phyloP scores from a whole-genome alignment of 163 green algal species.

The Prototheca cutis region DNA sequence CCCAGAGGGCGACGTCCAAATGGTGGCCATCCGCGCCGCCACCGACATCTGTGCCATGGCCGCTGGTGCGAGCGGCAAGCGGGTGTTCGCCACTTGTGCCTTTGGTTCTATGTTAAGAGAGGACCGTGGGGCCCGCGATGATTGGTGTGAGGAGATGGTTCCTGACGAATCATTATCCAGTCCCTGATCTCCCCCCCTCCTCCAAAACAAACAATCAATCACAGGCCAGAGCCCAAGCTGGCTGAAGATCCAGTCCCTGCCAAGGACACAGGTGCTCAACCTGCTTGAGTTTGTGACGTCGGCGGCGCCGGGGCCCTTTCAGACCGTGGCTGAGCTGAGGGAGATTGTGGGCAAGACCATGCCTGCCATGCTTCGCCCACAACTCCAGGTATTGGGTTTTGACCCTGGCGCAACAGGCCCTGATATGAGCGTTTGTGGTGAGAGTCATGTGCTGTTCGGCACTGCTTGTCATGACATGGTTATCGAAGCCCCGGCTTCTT shows the following conservation, averaged over 20 bases:
- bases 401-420: too few species aligned
- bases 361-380: slow-evolving; percentile 33
- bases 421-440: too few species aligned
- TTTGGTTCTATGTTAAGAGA: too few species aligned
- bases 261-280: slow-evolving; percentile 70
- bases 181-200: background rate
- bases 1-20: background rate
- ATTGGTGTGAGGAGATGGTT: too few species aligned
- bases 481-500: too few species aligned
- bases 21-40: background rate
- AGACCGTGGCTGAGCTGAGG: slow-evolving; percentile 33
- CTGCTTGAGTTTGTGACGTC: slow-evolving; percentile 78
- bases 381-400: slow-evolving; percentile 31
- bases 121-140: too few species aligned
- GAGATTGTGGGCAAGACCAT: slow-evolving; percentile 34
- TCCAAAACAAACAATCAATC: too few species aligned
- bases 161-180: too few species aligned
- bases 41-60: slow-evolving; percentile 52
- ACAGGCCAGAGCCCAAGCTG: slow-evolving; percentile 42
- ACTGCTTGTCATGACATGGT: too few species aligned
- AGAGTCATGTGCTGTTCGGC: too few species aligned
- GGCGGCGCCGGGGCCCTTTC: slow-evolving; percentile 50
- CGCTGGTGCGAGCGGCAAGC: slow-evolving; percentile 35
- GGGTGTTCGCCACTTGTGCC: too few species aligned
- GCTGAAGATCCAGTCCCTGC: slow-evolving; percentile 49